These are phyloP conservation scores for Trichocomaceae sp. DNA, from an alignment of 2,329 filamentous ascomycete genomes.

Conservation along the genomic window DNA sequence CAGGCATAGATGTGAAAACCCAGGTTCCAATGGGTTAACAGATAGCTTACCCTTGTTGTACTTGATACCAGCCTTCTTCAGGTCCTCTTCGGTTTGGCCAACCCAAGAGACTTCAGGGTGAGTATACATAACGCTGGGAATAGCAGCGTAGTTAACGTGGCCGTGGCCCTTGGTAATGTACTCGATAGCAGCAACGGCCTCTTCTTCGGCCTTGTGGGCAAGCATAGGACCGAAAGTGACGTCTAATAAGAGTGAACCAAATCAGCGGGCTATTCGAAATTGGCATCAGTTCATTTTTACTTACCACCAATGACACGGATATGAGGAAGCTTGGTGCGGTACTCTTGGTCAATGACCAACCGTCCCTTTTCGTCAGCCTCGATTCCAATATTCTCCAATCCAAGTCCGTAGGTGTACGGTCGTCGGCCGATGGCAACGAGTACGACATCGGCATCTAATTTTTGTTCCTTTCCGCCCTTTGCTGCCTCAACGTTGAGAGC, in stretches of 20 bases:
- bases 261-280: background rate
- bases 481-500: conserved; percentile 82
- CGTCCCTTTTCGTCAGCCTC: conserved; percentile 80
- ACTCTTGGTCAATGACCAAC: conserved; percentile 95
- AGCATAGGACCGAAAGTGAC: conserved; percentile 94
- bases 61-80: conserved; percentile 82
- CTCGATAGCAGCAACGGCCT: conserved; percentile 88
- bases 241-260: background rate
- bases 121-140: conserved; percentile 99
- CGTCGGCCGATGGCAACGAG: conserved; percentile 94
- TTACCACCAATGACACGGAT: conserved; percentile 82
- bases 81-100: conserved; percentile 91
- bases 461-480: conserved; percentile 94
- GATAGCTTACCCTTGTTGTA: conserved; percentile 54
- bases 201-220: conserved; percentile 98
- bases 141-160: conserved; percentile 97
- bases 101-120: conserved; percentile 98
- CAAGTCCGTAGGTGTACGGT: conserved; percentile 86
- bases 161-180: conserved; percentile 97
- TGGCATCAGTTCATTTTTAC: conserved; percentile 31
- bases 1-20: no score
- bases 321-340: conserved; percentile 94
- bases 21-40: background rate
- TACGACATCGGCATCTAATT: conserved; percentile 86
- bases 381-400: conserved; percentile 80